These are phyloP conservation scores for Aspergillus aculeatus DNA, from an alignment of 2,329 filamentous ascomycete genomes.

Conservation along the genomic window DNA sequence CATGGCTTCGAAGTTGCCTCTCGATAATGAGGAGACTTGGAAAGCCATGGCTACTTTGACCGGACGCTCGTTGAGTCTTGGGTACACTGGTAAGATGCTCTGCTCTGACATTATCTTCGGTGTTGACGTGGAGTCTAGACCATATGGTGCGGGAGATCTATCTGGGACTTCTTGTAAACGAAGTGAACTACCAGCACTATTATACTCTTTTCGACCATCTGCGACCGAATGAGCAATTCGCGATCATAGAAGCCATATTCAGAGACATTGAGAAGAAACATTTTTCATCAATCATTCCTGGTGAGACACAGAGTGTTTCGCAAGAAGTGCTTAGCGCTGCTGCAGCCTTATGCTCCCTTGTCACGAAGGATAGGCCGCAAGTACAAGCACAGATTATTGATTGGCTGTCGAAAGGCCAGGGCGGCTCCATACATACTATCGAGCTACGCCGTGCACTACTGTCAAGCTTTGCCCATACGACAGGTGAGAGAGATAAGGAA, in stretches of 20 bases:
- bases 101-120: background rate
- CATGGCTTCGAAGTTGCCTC: constrained; percentile 45
- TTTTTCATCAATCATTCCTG: constrained; percentile 28
- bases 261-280: constrained; percentile 44
- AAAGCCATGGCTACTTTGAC: constrained; percentile 46
- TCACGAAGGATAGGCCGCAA: constrained; percentile 51
- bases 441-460: constrained; percentile 67
- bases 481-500: constrained; percentile 32
- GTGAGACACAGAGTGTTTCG: constrained; percentile 10
- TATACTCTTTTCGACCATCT: constrained; percentile 43
- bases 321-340: constrained; percentile 53
- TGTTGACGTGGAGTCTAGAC: constrained; percentile 32
- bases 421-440: constrained; percentile 64
- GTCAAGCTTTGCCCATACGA: constrained; percentile 55
- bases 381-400: constrained; percentile 57
- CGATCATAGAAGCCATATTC: constrained; percentile 46
- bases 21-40: constrained; percentile 30
- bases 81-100: constrained; percentile 62
- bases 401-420: constrained; percentile 66
- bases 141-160: constrained; percentile 43
- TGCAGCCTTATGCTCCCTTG: constrained; percentile 54
- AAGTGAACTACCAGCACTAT: constrained; percentile 31
- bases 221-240: constrained; percentile 50
- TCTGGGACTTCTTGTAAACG: constrained; percentile 33
- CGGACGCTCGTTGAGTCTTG: constrained; percentile 65